Base-by-base conservation (phyloP, 1,284 basidiomycete species). In the Melampsora americana region DNA sequence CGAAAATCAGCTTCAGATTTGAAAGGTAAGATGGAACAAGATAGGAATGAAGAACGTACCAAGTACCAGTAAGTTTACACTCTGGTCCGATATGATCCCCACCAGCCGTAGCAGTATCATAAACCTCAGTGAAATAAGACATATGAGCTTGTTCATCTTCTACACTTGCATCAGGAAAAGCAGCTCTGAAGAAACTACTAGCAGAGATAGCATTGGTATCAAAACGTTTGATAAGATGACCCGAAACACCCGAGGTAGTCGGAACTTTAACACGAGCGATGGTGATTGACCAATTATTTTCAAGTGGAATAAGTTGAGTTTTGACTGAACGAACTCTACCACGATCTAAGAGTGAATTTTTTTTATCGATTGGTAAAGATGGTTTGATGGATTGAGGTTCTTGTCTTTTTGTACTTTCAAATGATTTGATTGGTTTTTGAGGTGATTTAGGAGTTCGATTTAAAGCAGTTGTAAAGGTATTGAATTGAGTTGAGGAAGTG, bases 121-220 rank as follows among this genome's bases (percentile, higher is more conserved):
- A 74, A 50, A 59, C 53, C 16, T 53, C 5, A 12, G 62, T 32
- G 30, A 74, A 35, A 44, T 74, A 97, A 67, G 88, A 87, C 79
- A 92, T 88, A 84, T 99, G 95, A 42, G 84, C 85, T 81, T 88
- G 89, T 84, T 98, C 95, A 26, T 90, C 89, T 62, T 87, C 86
- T 2, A 93, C 92, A 42, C 86, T 85, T 0, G 94, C 91, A 71
- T 86, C 88, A 11, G 96, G 95, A 84, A 95, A 99, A 0, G 95
- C 93, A 32, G 95, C 93, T 79, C 93, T 92, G 86, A 93, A 98
- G 92, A 99, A 96, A 78, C 95, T 96, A 5, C 94, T 96, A 23
- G 95, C 89, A 77, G 92, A 93, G 83, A 99, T 88, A 30, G 95
- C 95, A 79, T 93, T 89, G 6, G 95, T 98, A 85, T 99, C 95